These are phyloP conservation scores for Chondrostereum purpureum DNA, from an alignment of 1,284 basidiomycete genomes.

Conservation along the genomic window DNA sequence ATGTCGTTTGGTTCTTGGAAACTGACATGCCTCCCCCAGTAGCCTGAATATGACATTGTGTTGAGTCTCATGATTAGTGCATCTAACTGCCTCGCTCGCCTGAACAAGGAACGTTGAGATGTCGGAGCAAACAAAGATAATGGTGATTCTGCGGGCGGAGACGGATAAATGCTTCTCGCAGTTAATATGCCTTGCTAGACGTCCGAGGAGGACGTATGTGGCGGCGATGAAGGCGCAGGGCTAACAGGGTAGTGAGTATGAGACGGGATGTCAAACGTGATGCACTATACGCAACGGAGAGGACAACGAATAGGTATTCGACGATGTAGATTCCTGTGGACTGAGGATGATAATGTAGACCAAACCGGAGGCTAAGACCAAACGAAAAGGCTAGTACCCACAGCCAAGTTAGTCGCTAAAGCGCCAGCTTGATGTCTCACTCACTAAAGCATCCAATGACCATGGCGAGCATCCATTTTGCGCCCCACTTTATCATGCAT, in stretches of 20 bases:
- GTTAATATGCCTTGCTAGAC: conserved; percentile 46
- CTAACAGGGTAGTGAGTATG: conserved; percentile 18
- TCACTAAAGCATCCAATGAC: conserved; percentile 57
- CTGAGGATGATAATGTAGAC: conserved; percentile 37
- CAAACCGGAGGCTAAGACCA: conserved; percentile 47
- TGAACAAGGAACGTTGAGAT: conserved; percentile 67
- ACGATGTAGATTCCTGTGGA: conserved; percentile 47
- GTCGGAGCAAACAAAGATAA: conserved; percentile 52
- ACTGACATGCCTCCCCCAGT: conserved; percentile 35
- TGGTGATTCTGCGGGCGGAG: conserved; percentile 43
- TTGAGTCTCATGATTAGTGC: conserved; percentile 2
- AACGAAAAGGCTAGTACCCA: conserved; percentile 36
- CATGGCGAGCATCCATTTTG: conserved; percentile 59
- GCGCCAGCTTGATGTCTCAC: conserved; percentile 16
- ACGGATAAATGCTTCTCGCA: conserved; percentile 50
- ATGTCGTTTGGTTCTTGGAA: conserved; percentile 23
- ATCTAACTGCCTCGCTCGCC: conserved; percentile 19
- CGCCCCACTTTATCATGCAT: conserved; percentile 41
- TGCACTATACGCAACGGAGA: conserved; percentile 37
- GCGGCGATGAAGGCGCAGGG: conserved; percentile 76
- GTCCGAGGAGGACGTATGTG: conserved; percentile 63
- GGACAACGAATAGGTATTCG: conserved; percentile 57
- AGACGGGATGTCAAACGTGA: neutral
- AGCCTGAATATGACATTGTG: conserved; percentile 29
- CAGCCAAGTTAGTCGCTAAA: neutral